Evolutionary conservation across 2,329 filamentous ascomycete species (phyloP).

Genomic region (Clarireedia monteithiana): DNA sequence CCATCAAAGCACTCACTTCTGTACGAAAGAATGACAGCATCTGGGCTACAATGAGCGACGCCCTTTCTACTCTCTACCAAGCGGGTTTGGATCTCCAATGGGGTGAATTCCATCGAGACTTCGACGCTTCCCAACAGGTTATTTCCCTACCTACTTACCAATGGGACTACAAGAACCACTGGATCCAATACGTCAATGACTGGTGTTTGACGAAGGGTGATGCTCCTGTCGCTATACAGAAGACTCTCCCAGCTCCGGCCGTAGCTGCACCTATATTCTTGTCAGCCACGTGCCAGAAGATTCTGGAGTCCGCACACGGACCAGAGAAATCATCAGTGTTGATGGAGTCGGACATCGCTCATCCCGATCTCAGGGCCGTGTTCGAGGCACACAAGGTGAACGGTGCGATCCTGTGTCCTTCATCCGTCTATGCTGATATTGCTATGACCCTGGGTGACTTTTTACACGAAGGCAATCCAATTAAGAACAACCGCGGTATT

Average conservation of each 20-base stretch:
- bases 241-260: background rate
- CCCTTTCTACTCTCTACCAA: background rate
- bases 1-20: background rate
- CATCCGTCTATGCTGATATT: background rate
- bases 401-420: background rate
- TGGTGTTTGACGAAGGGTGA: conserved; percentile 37
- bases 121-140: background rate
- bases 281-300: background rate
- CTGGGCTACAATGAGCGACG: background rate
- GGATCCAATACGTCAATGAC: conserved; percentile 54
- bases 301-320: background rate
- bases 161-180: conserved; percentile 62
- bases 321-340: background rate
- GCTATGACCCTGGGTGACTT: conserved; percentile 36
- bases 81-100: background rate
- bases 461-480: conserved; percentile 34
- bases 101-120: background rate
- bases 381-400: background rate
- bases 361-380: background rate
- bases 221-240: background rate
- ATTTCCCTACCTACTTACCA: conserved; percentile 48
- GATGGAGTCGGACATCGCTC: background rate
- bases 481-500: conserved; percentile 34
- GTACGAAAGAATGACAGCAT: conserved; percentile 30
- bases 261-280: background rate